Evolutionary conservation across 345 rosid genomes (phyloP).

Genomic region (Gossypium rotundifolium): DNA sequence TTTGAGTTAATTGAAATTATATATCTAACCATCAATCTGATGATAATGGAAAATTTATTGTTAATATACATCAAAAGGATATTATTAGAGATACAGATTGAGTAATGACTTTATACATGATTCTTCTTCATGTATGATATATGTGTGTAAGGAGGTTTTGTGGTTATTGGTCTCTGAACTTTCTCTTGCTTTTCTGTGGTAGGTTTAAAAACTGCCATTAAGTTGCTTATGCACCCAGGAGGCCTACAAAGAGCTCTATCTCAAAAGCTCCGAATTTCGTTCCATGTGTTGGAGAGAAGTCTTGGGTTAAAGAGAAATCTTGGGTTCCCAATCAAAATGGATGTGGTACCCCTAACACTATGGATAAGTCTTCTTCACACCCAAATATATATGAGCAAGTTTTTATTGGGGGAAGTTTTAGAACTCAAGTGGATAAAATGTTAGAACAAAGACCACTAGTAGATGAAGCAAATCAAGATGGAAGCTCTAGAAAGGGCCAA

Average conservation of each 20-base stretch:
- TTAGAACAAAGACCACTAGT: background rate
- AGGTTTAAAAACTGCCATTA: slow-evolving; percentile 54
- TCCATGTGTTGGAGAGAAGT: slow-evolving; percentile 5
- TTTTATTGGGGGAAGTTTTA: background rate
- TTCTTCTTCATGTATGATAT: background rate
- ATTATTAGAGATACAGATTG: background rate
- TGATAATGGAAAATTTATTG: background rate
- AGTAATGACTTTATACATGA: background rate
- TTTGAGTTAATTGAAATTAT: background rate
- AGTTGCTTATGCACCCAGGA: slow-evolving; percentile 56
- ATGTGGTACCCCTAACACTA: background rate
- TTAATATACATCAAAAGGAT: background rate
- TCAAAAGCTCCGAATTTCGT: background rate
- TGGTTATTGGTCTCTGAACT: slow-evolving; percentile 1
- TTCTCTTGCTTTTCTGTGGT: slow-evolving; percentile 8
- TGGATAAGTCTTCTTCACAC: background rate
- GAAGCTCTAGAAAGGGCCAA: background rate
- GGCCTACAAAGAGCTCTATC: slow-evolving; percentile 17
- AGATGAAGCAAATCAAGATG: background rate
- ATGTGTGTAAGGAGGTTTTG: background rate
- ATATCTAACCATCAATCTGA: background rate
- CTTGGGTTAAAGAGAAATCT: background rate
- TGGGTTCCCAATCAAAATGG: slow-evolving; percentile 13
- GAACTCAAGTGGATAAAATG: background rate
- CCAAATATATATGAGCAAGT: background rate